Evolutionary conservation across 31 red algal genomes (phyloP).

Genomic region (Odonthalia washingtoniensis): DNA sequence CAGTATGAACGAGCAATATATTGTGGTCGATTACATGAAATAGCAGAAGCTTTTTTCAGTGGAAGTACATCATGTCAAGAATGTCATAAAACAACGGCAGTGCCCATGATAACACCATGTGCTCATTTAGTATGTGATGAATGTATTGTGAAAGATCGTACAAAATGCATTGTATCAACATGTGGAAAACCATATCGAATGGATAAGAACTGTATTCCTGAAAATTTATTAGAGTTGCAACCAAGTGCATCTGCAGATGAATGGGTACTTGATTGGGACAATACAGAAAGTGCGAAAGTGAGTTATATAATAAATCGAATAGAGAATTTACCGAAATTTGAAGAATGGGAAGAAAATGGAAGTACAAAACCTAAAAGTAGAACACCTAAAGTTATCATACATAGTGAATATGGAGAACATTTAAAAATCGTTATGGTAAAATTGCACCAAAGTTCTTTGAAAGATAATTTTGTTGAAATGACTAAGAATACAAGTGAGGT

Average conservation of each 20-base stretch:
- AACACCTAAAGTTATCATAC: constrained; percentile 79
- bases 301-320: constrained; percentile 75
- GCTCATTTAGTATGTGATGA: constrained; percentile 84
- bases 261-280: constrained; percentile 74
- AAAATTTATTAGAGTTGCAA: constrained; percentile 90
- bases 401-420: constrained; percentile 77
- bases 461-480: constrained; percentile 45
- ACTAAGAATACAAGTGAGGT: constrained; percentile 39
- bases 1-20: constrained; percentile 1
- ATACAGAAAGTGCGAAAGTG: constrained; percentile 74
- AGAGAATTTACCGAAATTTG: constrained; percentile 45
- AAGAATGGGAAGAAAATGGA: constrained; percentile 29
- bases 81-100: constrained; percentile 32
- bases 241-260: constrained; percentile 59
- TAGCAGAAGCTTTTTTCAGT: constrained; percentile 52
- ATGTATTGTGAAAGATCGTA: constrained; percentile 60
- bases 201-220: constrained; percentile 64
- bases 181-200: constrained; percentile 71
- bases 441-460: constrained; percentile 46
- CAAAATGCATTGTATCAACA: constrained; percentile 33
- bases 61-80: constrained; percentile 49
- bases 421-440: constrained; percentile 57
- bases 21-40: constrained; percentile 26
- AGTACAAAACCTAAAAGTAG: constrained; percentile 15
- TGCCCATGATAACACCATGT: constrained; percentile 92